Evolutionary conservation across 2,329 filamentous ascomycete species (phyloP), one percentile per base, ranked within the genome.

Genomic region (Parascedosporium putredinis): DNA sequence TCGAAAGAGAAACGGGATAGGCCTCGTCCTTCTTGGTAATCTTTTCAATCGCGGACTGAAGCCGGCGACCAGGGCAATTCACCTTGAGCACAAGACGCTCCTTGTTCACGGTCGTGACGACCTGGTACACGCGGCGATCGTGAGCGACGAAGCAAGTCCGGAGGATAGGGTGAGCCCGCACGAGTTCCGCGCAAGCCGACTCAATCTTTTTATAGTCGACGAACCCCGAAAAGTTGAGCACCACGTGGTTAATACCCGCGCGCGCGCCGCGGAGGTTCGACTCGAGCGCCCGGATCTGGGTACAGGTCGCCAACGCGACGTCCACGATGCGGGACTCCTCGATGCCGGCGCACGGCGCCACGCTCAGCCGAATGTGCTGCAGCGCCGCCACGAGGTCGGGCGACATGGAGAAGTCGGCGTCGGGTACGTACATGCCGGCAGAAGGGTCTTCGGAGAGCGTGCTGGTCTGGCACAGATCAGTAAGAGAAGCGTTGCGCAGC

Each of bases 131-230:
- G 2, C 64, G 65, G 5, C 72, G 66, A 9, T 68, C 65, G 44
- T 75, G 67, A 0, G 66, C 60, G 2, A 74, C 64, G 50, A 81
- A 81, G 0, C 72, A 69, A 0, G 78, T 79, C 20, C 76, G 72
- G 6, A 82, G 65, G 24, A 76, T 73, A 0, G 73, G 69, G 38
- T 78, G 74, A 31, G 72, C 63, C 29, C 60, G 60, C 0, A 64
- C 62, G 7, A 78, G 62, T 10, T 66, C 64, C 20, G 64, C 62
- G 54, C 73, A 76, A 0, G 73, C 71, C 1, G 66, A 63, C 51
- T 75, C 68, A 1, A 77, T 66, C 52, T 67, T 69, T 38, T 65
- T 63, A 42, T 60, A 55, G 25, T 70, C 63, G 0, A 76, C 55
- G 0, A 65, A 58, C 0, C 73, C 73, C 22, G 64, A 69, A 59